phyloP scores from a whole-genome alignment of 1,284 basidiomycete species.

The Trametes versicolor region DNA sequence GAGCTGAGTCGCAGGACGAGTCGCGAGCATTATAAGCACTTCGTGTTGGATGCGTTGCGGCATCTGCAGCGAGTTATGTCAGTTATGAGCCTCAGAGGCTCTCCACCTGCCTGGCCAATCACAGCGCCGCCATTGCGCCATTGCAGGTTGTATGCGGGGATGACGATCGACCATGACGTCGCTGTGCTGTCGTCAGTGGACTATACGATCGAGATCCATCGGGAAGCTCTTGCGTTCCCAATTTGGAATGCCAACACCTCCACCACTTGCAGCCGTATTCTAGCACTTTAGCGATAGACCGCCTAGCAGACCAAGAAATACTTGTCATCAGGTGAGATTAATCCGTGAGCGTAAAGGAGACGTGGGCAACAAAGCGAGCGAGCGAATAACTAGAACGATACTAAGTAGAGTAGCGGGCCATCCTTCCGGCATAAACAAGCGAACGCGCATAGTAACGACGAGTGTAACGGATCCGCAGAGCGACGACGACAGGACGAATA shows the following conservation, averaged over 20 bases:
- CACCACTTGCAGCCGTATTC: neutral
- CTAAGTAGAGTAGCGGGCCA: slow-evolving; percentile 11
- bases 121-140: neutral
- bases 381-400: slow-evolving; percentile 14
- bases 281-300: neutral
- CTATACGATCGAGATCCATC: slow-evolving; percentile 28
- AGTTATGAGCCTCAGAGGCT: slow-evolving; percentile 9
- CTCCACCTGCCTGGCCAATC: slow-evolving; percentile 22
- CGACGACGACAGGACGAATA: slow-evolving; percentile 8
- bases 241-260: neutral
- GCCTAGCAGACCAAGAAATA: neutral
- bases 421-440: slow-evolving; percentile 15
- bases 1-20: slow-evolving; percentile 7
- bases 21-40: slow-evolving; percentile 18
- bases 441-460: slow-evolving; percentile 13
- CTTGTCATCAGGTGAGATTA: slow-evolving; percentile 8
- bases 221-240: slow-evolving; percentile 23
- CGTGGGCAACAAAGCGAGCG: slow-evolving; percentile 20
- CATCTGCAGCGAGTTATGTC: neutral
- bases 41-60: neutral
- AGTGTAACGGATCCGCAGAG: slow-evolving; percentile 12
- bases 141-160: neutral
- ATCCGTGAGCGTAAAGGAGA: slow-evolving; percentile 15
- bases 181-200: slow-evolving; percentile 1
- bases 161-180: slow-evolving; percentile 18